These are phyloP conservation scores for Tetrahymena thermophila DNA, from an alignment of 73 alveolate genomes.

Conservation along the genomic window DNA sequence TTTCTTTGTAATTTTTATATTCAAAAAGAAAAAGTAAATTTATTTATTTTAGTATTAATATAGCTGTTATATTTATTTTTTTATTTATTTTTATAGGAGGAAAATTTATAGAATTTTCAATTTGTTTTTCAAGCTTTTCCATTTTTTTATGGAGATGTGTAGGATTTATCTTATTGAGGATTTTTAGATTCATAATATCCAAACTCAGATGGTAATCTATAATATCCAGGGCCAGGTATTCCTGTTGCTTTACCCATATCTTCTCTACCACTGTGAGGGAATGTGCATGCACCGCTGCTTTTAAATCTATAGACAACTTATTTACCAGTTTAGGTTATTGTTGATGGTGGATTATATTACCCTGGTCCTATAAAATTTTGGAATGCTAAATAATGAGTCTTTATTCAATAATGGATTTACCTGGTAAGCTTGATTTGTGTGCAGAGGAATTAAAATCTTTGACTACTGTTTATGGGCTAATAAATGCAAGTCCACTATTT, in stretches of 20 bases:
- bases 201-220: conserved; percentile 65
- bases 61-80: too few relatives aligned
- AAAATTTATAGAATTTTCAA: background rate
- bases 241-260: background rate
- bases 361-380: background rate
- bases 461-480: background rate
- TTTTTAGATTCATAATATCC: conserved; percentile 63
- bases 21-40: background rate
- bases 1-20: background rate
- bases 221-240: conserved; percentile 79
- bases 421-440: background rate
- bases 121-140: background rate
- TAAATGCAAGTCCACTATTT: background rate
- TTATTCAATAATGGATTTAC: background rate
- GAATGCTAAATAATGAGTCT: background rate
- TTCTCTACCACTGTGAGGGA: background rate
- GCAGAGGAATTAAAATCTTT: background rate
- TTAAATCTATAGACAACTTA: background rate
- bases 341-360: background rate
- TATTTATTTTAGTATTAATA: background rate
- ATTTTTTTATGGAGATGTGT: background rate
- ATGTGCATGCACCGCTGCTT: background rate
- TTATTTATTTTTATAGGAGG: background rate
- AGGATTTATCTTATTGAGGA: background rate
- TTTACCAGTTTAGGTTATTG: background rate